A percentile compares a stretch with the other conserved stretches of the same genome.
Evolutionary conservation across 1,284 basidiomycete species (phyloP).

Genomic region (Ceratobasidium theobromae): DNA sequence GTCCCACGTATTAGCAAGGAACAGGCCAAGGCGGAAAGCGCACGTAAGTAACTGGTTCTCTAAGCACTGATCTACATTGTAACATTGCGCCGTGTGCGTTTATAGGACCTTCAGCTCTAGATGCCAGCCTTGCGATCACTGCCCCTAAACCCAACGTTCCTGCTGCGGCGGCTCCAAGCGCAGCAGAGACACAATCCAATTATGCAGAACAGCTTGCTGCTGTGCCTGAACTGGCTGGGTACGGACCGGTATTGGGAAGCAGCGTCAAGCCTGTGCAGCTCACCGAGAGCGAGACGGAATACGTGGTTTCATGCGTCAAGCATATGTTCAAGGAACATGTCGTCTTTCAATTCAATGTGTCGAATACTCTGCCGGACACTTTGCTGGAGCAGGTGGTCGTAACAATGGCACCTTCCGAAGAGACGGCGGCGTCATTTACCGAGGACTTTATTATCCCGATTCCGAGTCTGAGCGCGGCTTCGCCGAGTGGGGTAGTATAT

Average conservation of each 20-base stretch:
- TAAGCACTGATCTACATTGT: not conserved
- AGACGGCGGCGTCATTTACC: conserved; percentile 61
- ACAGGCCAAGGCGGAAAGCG: conserved; percentile 83
- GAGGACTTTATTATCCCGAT: conserved; percentile 97
- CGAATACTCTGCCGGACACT: conserved; percentile 98
- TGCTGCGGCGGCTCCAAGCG: conserved; percentile 61
- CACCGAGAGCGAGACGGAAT: conserved; percentile 97
- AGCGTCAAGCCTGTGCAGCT: conserved; percentile 78
- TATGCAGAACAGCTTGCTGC: conserved; percentile 85
- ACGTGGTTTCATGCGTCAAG: conserved; percentile 95
- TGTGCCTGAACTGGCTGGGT: conserved; percentile 82
- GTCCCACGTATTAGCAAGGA: conserved; percentile 90
- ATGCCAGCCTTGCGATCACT: conserved; percentile 71
- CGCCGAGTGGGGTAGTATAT: conserved; percentile 82
- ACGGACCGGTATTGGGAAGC: conserved; percentile 89
- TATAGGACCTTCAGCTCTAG: conserved; percentile 77
- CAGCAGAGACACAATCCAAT: conserved; percentile 80
- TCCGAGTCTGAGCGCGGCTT: conserved; percentile 64
- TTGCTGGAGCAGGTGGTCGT: conserved; percentile 96
- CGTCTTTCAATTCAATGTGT: conserved; percentile 99
- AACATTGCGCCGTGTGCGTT: not conserved
- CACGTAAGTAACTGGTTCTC: conserved; percentile 56
- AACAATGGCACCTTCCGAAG: conserved; percentile 79
- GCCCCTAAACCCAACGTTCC: conserved; percentile 55
- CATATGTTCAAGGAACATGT: conserved; percentile 95